Conservation (phyloP, 83 land plant genomes). For the Picea abies region DNA sequence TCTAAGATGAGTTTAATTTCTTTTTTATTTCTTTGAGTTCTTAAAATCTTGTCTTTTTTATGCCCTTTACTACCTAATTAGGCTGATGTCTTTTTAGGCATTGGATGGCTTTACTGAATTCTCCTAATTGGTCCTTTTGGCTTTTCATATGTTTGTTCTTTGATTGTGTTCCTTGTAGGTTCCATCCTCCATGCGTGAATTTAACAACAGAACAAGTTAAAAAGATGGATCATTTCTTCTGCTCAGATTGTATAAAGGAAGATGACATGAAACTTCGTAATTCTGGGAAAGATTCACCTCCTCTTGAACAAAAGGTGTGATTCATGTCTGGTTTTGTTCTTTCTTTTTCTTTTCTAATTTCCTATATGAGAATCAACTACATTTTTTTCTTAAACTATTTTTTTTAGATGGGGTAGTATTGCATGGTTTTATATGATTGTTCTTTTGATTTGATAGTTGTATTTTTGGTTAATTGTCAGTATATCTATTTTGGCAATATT, state of each 20-base stretch:
- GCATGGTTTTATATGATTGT: neutral
- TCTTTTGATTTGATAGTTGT: neutral
- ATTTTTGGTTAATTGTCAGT: neutral
- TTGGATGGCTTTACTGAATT: neutral
- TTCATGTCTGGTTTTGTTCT: neutral
- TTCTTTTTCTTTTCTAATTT: neutral
- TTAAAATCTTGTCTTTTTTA: neutral
- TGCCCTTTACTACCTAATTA: neutral
- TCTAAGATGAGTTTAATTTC: neutral
- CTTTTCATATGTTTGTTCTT: slow-evolving; percentile 12
- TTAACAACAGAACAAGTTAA: slow-evolving; percentile 61
- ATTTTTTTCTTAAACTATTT: neutral
- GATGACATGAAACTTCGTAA: slow-evolving; percentile 46
- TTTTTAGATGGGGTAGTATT: neutral
- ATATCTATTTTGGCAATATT: neutral
- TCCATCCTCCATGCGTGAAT: slow-evolving; percentile 61
- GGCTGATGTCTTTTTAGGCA: too few species aligned
- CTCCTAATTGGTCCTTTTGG: neutral
- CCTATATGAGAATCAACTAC: neutral
- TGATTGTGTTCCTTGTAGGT: slow-evolving; percentile 31
- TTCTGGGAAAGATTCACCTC: slow-evolving; percentile 39
- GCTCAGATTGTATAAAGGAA: slow-evolving; percentile 51
- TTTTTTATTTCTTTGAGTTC: neutral
- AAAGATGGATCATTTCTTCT: slow-evolving; percentile 56
- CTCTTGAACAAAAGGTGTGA: slow-evolving; percentile 54